A percentile compares a stretch with the other conserved stretches of the same genome.
phyloP scores from a whole-genome alignment of 192 early-diverging fungal species.

The Pilobolus umbonatus region DNA sequence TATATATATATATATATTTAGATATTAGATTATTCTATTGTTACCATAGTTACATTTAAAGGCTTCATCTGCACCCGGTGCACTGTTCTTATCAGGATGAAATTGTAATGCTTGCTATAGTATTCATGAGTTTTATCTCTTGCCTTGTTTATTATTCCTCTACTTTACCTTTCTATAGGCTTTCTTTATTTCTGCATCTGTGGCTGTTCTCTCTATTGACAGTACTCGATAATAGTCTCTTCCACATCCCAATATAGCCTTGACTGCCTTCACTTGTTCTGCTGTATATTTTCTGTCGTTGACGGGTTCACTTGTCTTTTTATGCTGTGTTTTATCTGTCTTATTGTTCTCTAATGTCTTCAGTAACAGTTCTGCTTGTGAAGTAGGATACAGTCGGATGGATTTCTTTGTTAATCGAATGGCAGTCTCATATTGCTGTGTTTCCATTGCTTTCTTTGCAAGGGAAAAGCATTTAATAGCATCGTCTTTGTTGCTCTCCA shows the following conservation, averaged over 20 bases:
- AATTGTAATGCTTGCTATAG: constrained; percentile 79
- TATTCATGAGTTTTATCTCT: background rate
- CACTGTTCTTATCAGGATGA: constrained; percentile 95
- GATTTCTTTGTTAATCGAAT: constrained; percentile 82
- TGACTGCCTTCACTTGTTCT: constrained; percentile 77
- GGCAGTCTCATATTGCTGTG: constrained; percentile 62
- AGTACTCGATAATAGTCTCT: constrained; percentile 82
- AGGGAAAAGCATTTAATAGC: constrained; percentile 72
- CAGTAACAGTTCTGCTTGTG: constrained; percentile 56
- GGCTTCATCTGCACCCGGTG: constrained; percentile 95
- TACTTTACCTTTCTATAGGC: constrained; percentile 94
- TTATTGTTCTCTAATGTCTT: constrained; percentile 28
- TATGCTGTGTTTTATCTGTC: background rate
- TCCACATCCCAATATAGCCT: constrained; percentile 64
- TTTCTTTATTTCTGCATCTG: constrained; percentile 83
- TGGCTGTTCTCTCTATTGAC: constrained; percentile 65
- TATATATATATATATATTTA: background rate
- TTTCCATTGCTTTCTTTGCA: constrained; percentile 61
- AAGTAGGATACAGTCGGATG: constrained; percentile 71
- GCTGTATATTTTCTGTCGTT: constrained; percentile 56
- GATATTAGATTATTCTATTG: background rate
- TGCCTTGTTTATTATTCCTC: background rate
- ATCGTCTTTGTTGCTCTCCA: constrained; percentile 89
- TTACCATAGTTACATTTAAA: constrained; percentile 74
- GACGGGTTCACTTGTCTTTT: background rate